Conservation (phyloP, 2,329 filamentous ascomycete species). For the Pseudogymnoascus sp. region DNA sequence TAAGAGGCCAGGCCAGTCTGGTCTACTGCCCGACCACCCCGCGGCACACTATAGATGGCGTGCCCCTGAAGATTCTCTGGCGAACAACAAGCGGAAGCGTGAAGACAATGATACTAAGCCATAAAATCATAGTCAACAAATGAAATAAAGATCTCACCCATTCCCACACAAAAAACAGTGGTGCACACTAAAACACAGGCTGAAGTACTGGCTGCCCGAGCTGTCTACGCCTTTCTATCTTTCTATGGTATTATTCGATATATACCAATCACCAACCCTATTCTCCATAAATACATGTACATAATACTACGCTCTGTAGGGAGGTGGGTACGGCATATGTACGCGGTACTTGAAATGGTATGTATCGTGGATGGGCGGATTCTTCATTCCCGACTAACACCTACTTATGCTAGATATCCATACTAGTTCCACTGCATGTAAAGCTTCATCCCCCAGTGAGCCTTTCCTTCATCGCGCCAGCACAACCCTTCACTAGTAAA, state of each 20-base stretch:
- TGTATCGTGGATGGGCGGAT: background rate
- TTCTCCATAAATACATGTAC: background rate
- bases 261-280: background rate
- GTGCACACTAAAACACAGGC: background rate
- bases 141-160: background rate
- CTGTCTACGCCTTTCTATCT: background rate
- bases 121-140: background rate
- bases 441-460: background rate
- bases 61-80: conserved; percentile 1
- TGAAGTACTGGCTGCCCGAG: background rate
- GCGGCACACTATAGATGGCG: conserved; percentile 1
- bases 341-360: background rate
- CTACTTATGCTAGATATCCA: background rate
- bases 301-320: too few relatives aligned
- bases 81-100: background rate
- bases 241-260: background rate
- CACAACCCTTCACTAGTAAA: background rate
- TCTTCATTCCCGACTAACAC: background rate
- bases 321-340: too few relatives aligned
- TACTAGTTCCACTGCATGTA: background rate
- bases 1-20: conserved; percentile 40
- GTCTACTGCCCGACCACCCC: conserved; percentile 42
- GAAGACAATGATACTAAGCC: background rate
- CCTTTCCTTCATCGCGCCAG: background rate
- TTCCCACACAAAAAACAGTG: background rate